Conservation (phyloP, 2,329 filamentous ascomycete genomes). For the Pseudogymnoascus sp. region DNA sequence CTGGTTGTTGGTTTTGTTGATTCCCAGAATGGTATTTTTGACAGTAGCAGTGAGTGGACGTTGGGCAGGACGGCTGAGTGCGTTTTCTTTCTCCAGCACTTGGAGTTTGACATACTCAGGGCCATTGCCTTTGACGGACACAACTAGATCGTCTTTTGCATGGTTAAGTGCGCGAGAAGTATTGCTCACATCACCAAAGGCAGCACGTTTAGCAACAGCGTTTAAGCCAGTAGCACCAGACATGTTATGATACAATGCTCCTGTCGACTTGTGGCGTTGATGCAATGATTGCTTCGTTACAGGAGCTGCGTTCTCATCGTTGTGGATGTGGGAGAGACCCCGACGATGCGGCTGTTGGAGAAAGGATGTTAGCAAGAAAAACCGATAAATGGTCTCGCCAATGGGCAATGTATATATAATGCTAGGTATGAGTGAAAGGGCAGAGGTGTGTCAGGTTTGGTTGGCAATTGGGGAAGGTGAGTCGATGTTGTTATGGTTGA, state of each 20-base stretch:
- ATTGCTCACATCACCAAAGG: constrained; percentile 78
- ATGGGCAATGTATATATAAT: background rate
- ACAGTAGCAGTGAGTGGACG: constrained; percentile 36
- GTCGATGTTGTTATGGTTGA: constrained; percentile 1
- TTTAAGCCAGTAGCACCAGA: constrained; percentile 49
- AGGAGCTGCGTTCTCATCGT: constrained; percentile 61
- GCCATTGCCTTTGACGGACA: constrained; percentile 36
- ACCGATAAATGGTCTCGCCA: background rate
- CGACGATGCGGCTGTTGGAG: constrained; percentile 58
- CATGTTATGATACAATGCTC: constrained; percentile 46
- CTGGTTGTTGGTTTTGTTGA: background rate
- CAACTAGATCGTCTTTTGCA: constrained; percentile 47
- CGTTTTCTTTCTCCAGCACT: constrained; percentile 34
- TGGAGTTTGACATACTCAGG: constrained; percentile 24
- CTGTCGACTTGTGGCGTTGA: constrained; percentile 72
- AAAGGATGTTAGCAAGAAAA: constrained; percentile 24
- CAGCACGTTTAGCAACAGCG: constrained; percentile 62
- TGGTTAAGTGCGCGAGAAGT: constrained; percentile 34
- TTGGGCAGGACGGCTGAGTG: constrained; percentile 51
- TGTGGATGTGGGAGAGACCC: constrained; percentile 47
- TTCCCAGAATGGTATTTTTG: constrained; percentile 17
- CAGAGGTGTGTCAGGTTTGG: constrained; percentile 18
- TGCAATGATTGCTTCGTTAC: constrained; percentile 55
- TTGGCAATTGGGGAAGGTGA: background rate
- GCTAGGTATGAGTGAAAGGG: constrained; percentile 17